Evolutionary conservation across 2,329 filamentous ascomycete genomes (phyloP).

Genomic region (Diplocarpon mali): DNA sequence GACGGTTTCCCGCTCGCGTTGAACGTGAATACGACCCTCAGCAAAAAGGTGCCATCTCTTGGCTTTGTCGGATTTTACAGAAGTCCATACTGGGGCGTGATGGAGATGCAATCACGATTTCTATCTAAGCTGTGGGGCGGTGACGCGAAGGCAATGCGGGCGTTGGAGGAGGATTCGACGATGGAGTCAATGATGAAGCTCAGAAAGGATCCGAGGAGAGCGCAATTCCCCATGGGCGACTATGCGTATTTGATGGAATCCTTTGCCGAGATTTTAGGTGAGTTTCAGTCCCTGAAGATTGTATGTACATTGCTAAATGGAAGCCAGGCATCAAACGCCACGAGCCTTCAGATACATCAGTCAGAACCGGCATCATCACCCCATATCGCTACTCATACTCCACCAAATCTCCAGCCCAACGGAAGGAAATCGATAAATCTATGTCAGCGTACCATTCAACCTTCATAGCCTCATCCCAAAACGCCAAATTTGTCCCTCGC

Average conservation of each 20-base stretch:
- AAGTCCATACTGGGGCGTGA: slow-evolving; percentile 75
- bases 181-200: slow-evolving; percentile 21
- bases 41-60: slow-evolving; percentile 48
- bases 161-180: slow-evolving; percentile 17
- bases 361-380: slow-evolving; percentile 32
- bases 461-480: slow-evolving; percentile 12
- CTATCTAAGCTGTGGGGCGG: slow-evolving; percentile 49
- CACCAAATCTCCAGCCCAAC: slow-evolving; percentile 32
- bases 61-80: slow-evolving; percentile 80
- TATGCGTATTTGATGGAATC: slow-evolving; percentile 67
- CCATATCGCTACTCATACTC: slow-evolving; percentile 35
- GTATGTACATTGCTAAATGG: too few relatives aligned
- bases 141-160: slow-evolving; percentile 17
- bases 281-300: background rate
- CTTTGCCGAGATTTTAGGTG: slow-evolving; percentile 46
- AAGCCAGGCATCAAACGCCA: slow-evolving; percentile 30
- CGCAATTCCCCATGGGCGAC: slow-evolving; percentile 77
- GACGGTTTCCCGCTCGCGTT: slow-evolving; percentile 49
- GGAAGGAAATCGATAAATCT: slow-evolving; percentile 36
- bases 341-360: slow-evolving; percentile 25
- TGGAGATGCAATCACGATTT: slow-evolving; percentile 74
- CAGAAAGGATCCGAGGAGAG: slow-evolving; percentile 30
- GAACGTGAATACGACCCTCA: slow-evolving; percentile 54
- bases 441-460: slow-evolving; percentile 12
- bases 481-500: slow-evolving; percentile 44